phyloP scores from a whole-genome alignment of 352 stramenopile species.

The Pythium monospermum region DNA sequence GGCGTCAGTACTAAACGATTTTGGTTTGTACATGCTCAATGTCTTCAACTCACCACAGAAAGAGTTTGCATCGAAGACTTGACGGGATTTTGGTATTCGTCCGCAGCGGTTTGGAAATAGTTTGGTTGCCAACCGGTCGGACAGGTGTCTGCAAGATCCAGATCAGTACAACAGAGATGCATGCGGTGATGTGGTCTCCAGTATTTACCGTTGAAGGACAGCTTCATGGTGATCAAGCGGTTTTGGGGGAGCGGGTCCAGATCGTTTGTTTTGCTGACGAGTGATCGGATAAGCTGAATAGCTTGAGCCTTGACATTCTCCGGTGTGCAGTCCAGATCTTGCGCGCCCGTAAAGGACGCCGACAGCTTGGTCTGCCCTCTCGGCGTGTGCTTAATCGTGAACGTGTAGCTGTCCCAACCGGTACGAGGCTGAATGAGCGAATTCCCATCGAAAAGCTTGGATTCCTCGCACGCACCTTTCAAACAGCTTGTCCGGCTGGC shows the following conservation, averaged over 20 bases:
- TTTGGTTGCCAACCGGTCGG: constrained; percentile 32
- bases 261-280: constrained; percentile 40
- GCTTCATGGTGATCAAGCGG: constrained; percentile 39
- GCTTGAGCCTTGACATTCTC: constrained; percentile 37
- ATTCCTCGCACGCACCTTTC: constrained; percentile 22
- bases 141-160: constrained; percentile 6
- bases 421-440: constrained; percentile 1
- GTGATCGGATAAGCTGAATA: constrained; percentile 39
- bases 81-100: constrained; percentile 17
- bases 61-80: constrained; percentile 24
- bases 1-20: too few species aligned
- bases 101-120: constrained; percentile 21
- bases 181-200: too few species aligned
- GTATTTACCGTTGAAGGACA: constrained; percentile 34
- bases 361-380: constrained; percentile 21
- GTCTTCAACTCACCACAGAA: constrained; percentile 18
- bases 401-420: constrained; percentile 28
- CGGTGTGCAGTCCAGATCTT: constrained; percentile 23
- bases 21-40: background rate
- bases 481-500: constrained; percentile 25
- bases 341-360: constrained; percentile 26
- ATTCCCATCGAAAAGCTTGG: background rate
- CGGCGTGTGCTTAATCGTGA: constrained; percentile 23
- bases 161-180: too few species aligned
- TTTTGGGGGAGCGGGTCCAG: constrained; percentile 30